phyloP scores from a whole-genome alignment of 2,329 filamentous ascomycete species.

The Plectosphaerella cucumerina region DNA sequence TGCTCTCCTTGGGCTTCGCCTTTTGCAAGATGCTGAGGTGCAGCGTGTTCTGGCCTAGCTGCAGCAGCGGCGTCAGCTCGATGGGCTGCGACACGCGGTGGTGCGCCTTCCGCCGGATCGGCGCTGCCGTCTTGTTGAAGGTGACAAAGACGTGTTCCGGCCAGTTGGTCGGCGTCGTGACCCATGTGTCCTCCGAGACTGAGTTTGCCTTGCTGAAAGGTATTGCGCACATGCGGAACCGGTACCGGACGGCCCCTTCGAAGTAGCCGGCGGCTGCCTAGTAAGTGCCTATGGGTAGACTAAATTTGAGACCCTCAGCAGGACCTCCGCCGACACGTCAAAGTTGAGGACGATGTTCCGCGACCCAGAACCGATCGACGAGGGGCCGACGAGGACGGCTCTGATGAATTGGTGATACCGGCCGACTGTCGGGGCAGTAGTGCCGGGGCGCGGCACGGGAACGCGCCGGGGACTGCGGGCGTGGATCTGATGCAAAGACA shows the following conservation, averaged over 20 bases:
- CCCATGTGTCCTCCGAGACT: conserved; percentile 53
- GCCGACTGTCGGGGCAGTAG: conserved; percentile 11
- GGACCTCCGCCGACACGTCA: conserved; percentile 29
- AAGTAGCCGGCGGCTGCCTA: conserved; percentile 34
- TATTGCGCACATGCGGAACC: conserved; percentile 60
- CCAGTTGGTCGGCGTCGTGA: conserved; percentile 62
- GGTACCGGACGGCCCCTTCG: conserved; percentile 57
- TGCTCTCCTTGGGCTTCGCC: conserved; percentile 12
- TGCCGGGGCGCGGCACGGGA: conserved; percentile 14
- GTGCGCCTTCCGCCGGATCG: conserved; percentile 62
- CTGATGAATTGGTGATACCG: conserved; percentile 56
- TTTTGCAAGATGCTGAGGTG: conserved; percentile 39
- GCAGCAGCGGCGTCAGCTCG: conserved; percentile 63
- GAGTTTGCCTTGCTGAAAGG: conserved; percentile 14
- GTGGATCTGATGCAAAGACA: conserved; percentile 41
- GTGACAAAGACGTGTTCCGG: conserved; percentile 64
- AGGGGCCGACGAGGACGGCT: conserved; percentile 44
- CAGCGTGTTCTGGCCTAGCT: conserved; percentile 58
- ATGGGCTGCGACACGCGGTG: conserved; percentile 72
- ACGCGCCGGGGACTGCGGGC: conserved; percentile 43
- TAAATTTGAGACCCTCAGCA: conserved; percentile 27
- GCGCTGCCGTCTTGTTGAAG: conserved; percentile 58
- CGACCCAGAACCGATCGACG: conserved; percentile 26
- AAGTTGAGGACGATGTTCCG: conserved; percentile 42
- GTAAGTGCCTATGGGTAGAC: conserved; percentile 19